phyloP scores from a whole-genome alignment of 345 rosid genomes.

The Bruguiera parviflora region DNA sequence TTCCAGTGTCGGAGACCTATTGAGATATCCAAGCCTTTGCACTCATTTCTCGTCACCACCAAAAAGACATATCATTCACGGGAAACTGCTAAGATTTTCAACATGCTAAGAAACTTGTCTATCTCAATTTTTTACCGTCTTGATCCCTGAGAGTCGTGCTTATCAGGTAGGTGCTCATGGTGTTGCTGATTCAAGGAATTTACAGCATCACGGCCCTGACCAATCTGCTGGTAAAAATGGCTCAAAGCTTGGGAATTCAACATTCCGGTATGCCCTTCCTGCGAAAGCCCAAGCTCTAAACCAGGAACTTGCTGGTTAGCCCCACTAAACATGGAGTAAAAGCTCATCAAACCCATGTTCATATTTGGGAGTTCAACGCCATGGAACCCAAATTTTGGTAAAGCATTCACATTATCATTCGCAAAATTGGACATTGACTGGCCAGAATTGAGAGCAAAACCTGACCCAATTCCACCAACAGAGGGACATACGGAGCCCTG shows the following conservation, averaged over 20 bases:
- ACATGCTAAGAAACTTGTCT: neutral
- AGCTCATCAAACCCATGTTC: constrained; percentile 31
- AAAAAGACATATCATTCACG: constrained; percentile 1
- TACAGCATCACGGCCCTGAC: constrained; percentile 18
- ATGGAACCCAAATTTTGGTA: constrained; percentile 19
- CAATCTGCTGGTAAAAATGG: constrained; percentile 29
- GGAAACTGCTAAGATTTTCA: constrained; percentile 1
- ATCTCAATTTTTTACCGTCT: constrained; percentile 25
- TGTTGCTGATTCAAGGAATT: constrained; percentile 23
- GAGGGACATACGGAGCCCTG: constrained; percentile 40
- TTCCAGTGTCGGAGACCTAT: neutral
- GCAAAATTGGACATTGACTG: constrained; percentile 14
- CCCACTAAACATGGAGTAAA: constrained; percentile 31
- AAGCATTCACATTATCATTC: constrained; percentile 10
- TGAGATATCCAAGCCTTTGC: neutral
- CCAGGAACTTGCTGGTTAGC: constrained; percentile 22
- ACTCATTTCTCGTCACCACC: constrained; percentile 16
- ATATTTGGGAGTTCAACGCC: constrained; percentile 30
- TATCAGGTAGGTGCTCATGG: constrained; percentile 16
- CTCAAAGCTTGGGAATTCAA: constrained; percentile 39
- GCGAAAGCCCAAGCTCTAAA: constrained; percentile 35
- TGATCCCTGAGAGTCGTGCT: constrained; percentile 26
- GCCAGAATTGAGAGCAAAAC: constrained; percentile 29
- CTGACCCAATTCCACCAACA: constrained; percentile 41
- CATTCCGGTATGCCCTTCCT: constrained; percentile 12